Evolutionary conservation across 108 stramenopile species (phyloP).

Genomic region (Pseudonitzschia pungens): DNA sequence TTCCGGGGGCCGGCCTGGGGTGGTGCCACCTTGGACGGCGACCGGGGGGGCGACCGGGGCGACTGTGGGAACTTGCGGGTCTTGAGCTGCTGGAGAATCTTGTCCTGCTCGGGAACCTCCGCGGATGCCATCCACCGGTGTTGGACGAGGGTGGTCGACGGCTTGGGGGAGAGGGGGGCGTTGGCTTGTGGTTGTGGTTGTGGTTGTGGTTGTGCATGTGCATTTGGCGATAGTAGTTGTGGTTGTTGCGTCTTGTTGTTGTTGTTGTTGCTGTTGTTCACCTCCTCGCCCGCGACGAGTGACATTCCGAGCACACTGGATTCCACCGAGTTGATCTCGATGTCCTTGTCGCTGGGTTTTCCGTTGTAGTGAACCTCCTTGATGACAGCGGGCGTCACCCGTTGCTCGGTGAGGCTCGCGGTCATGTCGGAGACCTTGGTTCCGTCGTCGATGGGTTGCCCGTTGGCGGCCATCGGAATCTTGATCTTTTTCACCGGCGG

Average conservation of each 20-base stretch:
- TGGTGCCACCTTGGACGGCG: too few relatives aligned
- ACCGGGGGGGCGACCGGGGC: neutral
- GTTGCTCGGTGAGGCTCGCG: conserved; percentile 11
- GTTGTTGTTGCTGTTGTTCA: neutral
- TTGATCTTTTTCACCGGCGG: conserved; percentile 34
- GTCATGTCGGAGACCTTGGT: conserved; percentile 35
- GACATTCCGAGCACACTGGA: conserved; percentile 27
- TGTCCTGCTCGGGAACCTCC: neutral
- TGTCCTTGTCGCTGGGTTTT: neutral
- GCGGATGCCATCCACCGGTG: neutral
- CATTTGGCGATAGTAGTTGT: too few relatives aligned
- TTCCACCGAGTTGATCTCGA: neutral
- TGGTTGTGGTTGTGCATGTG: neutral
- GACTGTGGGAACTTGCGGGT: neutral
- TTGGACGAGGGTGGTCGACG: neutral
- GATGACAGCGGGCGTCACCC: conserved; percentile 9
- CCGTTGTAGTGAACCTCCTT: conserved; percentile 20
- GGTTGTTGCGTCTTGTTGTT: neutral
- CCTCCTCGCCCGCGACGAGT: too few relatives aligned
- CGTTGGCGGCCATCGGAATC: neutral
- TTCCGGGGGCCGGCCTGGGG: neutral
- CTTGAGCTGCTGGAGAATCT: neutral
- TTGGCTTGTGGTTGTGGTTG: neutral
- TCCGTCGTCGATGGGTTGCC: conserved; percentile 9
- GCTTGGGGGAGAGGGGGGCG: neutral